A percentile compares a stretch with the other conserved stretches of the same genome.
Conservation (phyloP, 805 yeast species). For the Cyberlindnera misumaiensis region DNA sequence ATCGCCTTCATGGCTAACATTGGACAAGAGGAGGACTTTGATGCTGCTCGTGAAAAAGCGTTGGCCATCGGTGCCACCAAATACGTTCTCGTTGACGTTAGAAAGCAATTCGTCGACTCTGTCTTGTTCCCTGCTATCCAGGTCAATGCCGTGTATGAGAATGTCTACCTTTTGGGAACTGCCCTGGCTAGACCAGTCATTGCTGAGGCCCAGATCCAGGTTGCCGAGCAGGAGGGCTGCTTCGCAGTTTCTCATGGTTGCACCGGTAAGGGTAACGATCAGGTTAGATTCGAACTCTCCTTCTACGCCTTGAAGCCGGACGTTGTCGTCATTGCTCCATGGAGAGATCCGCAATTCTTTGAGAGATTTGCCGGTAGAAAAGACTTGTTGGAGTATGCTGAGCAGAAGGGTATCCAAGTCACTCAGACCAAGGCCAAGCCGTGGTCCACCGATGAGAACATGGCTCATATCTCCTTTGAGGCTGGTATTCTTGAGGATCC, state of each 20-base stretch:
- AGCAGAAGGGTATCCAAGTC: constrained; percentile 85
- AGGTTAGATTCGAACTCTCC: constrained; percentile 94
- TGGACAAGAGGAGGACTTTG: constrained; percentile 99
- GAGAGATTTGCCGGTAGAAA: constrained; percentile 97
- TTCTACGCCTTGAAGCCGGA: constrained; percentile 98
- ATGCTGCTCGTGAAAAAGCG: constrained; percentile 94
- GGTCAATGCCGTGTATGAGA: constrained; percentile 96
- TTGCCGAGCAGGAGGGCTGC: constrained; percentile 96
- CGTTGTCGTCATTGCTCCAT: constrained; percentile 94
- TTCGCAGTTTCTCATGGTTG: constrained; percentile 99
- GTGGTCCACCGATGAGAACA: constrained; percentile 99
- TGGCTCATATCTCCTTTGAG: constrained; percentile 98
- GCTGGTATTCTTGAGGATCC: constrained; percentile 99
- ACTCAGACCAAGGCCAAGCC: constrained; percentile 98
- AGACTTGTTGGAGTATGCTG: constrained; percentile 91
- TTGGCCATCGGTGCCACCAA: constrained; percentile 95
- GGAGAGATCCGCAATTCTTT: constrained; percentile 96
- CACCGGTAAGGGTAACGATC: constrained; percentile 99
- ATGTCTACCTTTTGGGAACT: constrained; percentile 93
- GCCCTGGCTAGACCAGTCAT: constrained; percentile 98
- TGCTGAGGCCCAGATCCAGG: constrained; percentile 96
- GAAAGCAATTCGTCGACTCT: constrained; percentile 89
- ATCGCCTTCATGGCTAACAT: constrained; percentile 97
- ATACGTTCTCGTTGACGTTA: constrained; percentile 89
- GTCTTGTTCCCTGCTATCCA: constrained; percentile 95